Evolutionary conservation across 805 yeast species (phyloP).

Genomic region (Sugiyamaella chiloensis): DNA sequence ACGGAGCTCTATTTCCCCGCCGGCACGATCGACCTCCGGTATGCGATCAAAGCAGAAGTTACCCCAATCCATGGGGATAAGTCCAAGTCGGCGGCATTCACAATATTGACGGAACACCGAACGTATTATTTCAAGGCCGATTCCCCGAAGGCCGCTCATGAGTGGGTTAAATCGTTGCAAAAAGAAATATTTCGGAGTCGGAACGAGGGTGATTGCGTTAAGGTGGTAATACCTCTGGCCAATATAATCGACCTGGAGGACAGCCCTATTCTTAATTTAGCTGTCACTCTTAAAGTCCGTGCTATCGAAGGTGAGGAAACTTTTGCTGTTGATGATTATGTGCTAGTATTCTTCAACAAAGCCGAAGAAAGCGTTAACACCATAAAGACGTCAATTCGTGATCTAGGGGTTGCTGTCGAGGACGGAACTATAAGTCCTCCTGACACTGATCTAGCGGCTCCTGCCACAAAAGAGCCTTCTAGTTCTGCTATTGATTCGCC

Average conservation of each 20-base stretch:
- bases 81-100: slow-evolving; percentile 38
- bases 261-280: slow-evolving; percentile 51
- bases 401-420: slow-evolving; percentile 9
- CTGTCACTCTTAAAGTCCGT: slow-evolving; percentile 56
- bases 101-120: slow-evolving; percentile 54
- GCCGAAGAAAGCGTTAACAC: slow-evolving; percentile 31
- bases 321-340: slow-evolving; percentile 63
- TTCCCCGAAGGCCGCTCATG: slow-evolving; percentile 64
- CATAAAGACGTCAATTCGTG: slow-evolving; percentile 13
- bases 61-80: slow-evolving; percentile 24
- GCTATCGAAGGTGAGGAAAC: slow-evolving; percentile 55
- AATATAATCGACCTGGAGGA: slow-evolving; percentile 62
- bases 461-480: background rate
- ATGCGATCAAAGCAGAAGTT: slow-evolving; percentile 60
- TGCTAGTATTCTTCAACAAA: slow-evolving; percentile 57
- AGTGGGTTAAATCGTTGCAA: slow-evolving; percentile 74
- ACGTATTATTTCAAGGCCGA: slow-evolving; percentile 71
- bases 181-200: slow-evolving; percentile 74
- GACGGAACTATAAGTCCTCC: background rate
- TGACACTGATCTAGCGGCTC: background rate
- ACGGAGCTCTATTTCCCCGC: slow-evolving; percentile 84
- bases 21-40: slow-evolving; percentile 66
- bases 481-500: background rate
- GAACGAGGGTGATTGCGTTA: slow-evolving; percentile 67
- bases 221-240: slow-evolving; percentile 70